Evolutionary conservation across 2,329 filamentous ascomycete genomes (phyloP).

Genomic region (Penicillium sp.): DNA sequence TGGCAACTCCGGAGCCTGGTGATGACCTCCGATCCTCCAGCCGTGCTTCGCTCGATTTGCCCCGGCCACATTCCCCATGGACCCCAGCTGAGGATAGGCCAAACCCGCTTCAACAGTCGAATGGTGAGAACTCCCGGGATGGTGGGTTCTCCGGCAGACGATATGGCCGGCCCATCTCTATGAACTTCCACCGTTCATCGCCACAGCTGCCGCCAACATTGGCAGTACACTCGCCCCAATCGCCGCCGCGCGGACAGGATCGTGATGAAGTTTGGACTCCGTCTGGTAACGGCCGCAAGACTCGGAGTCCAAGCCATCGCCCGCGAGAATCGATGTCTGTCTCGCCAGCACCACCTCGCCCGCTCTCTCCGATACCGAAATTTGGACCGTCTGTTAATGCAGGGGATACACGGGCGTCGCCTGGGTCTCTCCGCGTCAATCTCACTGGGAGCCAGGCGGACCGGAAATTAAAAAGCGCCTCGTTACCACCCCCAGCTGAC

Average conservation of each 20-base stretch:
- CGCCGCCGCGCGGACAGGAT: constrained; percentile 39
- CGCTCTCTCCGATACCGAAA: constrained; percentile 33
- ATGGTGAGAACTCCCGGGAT: constrained; percentile 28
- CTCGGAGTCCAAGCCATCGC: constrained; percentile 28
- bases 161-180: constrained; percentile 55
- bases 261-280: constrained; percentile 45
- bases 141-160: constrained; percentile 55
- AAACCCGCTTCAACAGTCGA: constrained; percentile 21
- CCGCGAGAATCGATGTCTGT: constrained; percentile 28
- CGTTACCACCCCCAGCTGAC: constrained; percentile 72
- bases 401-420: constrained; percentile 25
- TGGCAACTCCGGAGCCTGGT: constrained; percentile 34
- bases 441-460: constrained; percentile 26
- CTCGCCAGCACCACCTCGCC: constrained; percentile 25
- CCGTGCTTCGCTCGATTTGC: constrained; percentile 46
- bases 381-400: constrained; percentile 24
- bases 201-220: constrained; percentile 45
- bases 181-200: constrained; percentile 42
- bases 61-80: constrained; percentile 44
- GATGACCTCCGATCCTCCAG: constrained; percentile 33
- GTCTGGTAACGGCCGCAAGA: constrained; percentile 61
- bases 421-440: constrained; percentile 16
- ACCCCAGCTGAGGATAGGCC: constrained; percentile 24
- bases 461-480: constrained; percentile 39
- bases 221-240: constrained; percentile 46